Percentiles rank a stretch among this genome's conserved stretches.
phyloP scores from a whole-genome alignment of 2,329 filamentous ascomycete genomes.

The Beauveria varroae region DNA sequence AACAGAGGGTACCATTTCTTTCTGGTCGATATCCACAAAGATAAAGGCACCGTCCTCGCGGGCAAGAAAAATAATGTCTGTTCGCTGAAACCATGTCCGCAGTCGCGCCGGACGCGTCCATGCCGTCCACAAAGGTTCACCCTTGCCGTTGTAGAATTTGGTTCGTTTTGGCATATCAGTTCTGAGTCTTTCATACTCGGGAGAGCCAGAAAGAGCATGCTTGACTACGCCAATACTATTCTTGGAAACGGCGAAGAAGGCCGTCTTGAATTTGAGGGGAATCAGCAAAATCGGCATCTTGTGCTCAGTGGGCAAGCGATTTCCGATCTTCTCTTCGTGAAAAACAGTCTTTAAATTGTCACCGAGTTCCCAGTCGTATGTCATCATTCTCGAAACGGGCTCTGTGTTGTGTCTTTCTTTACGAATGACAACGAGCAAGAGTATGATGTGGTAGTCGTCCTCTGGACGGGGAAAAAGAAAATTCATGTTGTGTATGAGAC shows the following conservation, averaged over 20 bases:
- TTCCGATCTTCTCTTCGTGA: conserved; percentile 39
- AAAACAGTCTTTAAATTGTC: conserved; percentile 40
- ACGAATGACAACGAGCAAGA: conserved; percentile 56
- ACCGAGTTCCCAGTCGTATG: conserved; percentile 54
- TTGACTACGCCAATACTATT: conserved; percentile 49
- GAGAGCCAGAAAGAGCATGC: conserved; percentile 44
- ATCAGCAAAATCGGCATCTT: conserved; percentile 63
- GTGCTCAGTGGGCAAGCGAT: conserved; percentile 41
- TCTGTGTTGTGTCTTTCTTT: conserved; percentile 25
- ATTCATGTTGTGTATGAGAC: conserved; percentile 76
- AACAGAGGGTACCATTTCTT: conserved; percentile 45
- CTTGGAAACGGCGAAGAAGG: conserved; percentile 62
- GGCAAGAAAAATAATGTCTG: conserved; percentile 78
- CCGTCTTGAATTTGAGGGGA: conserved; percentile 61
- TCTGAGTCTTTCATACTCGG: conserved; percentile 38
- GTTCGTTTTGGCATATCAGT: conserved; percentile 34
- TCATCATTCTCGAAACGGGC: conserved; percentile 40
- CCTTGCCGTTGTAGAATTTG: conserved; percentile 37
- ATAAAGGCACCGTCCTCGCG: conserved; percentile 80
- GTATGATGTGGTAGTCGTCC: conserved; percentile 64
- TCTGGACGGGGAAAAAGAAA: conserved; percentile 68
- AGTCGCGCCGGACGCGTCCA: conserved; percentile 75
- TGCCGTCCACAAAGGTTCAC: conserved; percentile 63
- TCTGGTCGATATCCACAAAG: conserved; percentile 60
- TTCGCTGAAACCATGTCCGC: conserved; percentile 50